Conservation (phyloP, 352 stramenopile species). For the Pythium aquatile region DNA sequence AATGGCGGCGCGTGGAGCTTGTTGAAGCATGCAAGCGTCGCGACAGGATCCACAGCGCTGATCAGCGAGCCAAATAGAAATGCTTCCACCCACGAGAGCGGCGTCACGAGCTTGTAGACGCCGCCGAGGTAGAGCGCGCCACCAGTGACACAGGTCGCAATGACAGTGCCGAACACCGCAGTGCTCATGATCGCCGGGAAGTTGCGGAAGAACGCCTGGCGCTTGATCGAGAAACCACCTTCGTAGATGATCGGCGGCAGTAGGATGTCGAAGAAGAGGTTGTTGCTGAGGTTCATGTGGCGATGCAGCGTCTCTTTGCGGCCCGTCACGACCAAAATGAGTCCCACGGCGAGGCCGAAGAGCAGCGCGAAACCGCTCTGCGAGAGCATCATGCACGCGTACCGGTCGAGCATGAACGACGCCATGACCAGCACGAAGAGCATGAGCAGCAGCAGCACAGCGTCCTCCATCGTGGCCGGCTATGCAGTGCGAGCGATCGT, state of each 20-base stretch:
- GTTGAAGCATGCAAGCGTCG: conserved; percentile 92
- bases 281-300: conserved; percentile 86
- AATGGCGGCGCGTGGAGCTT: conserved; percentile 83
- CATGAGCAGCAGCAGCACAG: conserved; percentile 79
- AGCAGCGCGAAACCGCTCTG: conserved; percentile 85
- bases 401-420: conserved; percentile 84
- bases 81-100: conserved; percentile 88
- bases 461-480: conserved; percentile 63
- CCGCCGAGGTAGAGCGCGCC: conserved; percentile 68
- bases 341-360: conserved; percentile 69
- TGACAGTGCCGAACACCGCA: conserved; percentile 72
- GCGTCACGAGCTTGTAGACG: conserved; percentile 56
- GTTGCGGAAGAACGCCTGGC: conserved; percentile 82
- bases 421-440: conserved; percentile 87
- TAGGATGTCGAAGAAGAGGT: conserved; percentile 86
- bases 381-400: conserved; percentile 83
- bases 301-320: conserved; percentile 64
- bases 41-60: conserved; percentile 92
- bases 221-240: conserved; percentile 84
- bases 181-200: conserved; percentile 87
- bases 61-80: conserved; percentile 93
- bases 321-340: conserved; percentile 66
- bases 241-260: conserved; percentile 88
- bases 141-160: conserved; percentile 75
- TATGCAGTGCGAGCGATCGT: background rate